Percentiles rank a stretch among this genome's conserved stretches.
phyloP scores from a whole-genome alignment of 805 yeast genomes.

The Cephaloascus albidus region DNA sequence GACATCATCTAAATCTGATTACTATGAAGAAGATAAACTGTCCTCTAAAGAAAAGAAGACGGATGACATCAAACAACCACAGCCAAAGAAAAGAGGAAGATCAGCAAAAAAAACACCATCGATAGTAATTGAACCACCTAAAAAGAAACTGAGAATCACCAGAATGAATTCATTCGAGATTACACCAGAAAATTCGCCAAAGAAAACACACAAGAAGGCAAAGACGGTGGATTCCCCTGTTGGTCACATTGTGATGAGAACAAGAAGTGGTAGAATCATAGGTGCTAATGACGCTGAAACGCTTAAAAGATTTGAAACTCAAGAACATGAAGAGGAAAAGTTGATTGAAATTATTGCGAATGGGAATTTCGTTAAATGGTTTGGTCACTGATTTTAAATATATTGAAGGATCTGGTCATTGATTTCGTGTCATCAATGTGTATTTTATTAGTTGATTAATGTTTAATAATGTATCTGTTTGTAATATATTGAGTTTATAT shows the following conservation, averaged over 20 bases:
- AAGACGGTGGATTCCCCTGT: neutral
- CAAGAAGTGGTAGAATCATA: constrained; percentile 16
- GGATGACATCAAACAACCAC: too few species aligned
- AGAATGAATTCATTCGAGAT: too few species aligned
- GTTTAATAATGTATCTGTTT: too few species aligned
- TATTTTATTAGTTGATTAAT: too few species aligned
- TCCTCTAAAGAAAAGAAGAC: too few species aligned
- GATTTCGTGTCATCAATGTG: too few species aligned
- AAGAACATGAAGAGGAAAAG: neutral
- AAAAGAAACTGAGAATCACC: too few species aligned
- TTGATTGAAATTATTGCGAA: neutral
- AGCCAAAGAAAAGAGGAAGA: neutral
- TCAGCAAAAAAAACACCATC: neutral
- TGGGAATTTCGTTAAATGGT: neutral
- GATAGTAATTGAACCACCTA: neutral
- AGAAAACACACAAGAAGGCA: neutral
- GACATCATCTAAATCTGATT: too few species aligned
- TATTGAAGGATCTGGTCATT: neutral
- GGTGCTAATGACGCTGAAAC: constrained; percentile 10
- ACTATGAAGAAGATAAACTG: too few species aligned
- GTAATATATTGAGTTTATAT: too few species aligned
- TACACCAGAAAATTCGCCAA: neutral
- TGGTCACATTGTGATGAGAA: constrained; percentile 8
- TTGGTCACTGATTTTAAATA: neutral
- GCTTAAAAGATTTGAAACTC: neutral